Conservation (phyloP, 2,329 filamentous ascomycete species). For the Penicillium sp. region DNA sequence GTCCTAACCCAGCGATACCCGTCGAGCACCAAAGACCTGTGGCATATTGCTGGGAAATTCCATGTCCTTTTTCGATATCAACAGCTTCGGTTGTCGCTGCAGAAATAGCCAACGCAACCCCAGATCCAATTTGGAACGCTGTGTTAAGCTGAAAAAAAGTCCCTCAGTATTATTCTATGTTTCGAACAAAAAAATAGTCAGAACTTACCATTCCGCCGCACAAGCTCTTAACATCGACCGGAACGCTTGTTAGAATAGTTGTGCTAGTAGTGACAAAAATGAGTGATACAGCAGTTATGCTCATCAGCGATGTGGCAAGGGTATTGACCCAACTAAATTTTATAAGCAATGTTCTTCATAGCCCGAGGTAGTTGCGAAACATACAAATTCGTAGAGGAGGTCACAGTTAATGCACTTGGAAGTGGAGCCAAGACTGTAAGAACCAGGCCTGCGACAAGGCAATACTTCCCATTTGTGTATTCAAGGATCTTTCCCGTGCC, state of each 20-base stretch:
- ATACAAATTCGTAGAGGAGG: conserved; percentile 28
- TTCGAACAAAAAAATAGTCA: not conserved
- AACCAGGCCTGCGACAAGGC: conserved; percentile 40
- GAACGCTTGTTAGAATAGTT: conserved; percentile 45
- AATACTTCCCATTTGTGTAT: conserved; percentile 42
- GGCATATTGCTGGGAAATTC: conserved; percentile 39
- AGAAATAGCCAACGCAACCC: conserved; percentile 46
- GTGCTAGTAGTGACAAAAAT: conserved; percentile 50
- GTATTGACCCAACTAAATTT: conserved; percentile 43
- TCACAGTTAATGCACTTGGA: conserved; percentile 34
- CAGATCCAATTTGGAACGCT: conserved; percentile 49
- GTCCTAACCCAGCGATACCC: conserved; percentile 43
- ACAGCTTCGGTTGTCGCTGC: conserved; percentile 45
- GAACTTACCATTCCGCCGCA: conserved; percentile 44
- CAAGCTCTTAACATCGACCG: conserved; percentile 46
- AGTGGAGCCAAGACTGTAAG: conserved; percentile 45
- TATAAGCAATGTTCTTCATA: conserved; percentile 8
- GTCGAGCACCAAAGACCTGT: conserved; percentile 50
- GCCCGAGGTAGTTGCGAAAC: conserved; percentile 8
- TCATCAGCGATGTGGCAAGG: conserved; percentile 45
- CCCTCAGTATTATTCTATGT: not conserved
- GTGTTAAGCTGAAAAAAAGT: conserved; percentile 39
- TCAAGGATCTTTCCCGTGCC: conserved; percentile 43
- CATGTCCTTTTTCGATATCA: conserved; percentile 42
- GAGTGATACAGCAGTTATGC: conserved; percentile 46